Evolutionary conservation across 2,329 filamentous ascomycete species (phyloP).

Genomic region (Botryosphaeria agaves): DNA sequence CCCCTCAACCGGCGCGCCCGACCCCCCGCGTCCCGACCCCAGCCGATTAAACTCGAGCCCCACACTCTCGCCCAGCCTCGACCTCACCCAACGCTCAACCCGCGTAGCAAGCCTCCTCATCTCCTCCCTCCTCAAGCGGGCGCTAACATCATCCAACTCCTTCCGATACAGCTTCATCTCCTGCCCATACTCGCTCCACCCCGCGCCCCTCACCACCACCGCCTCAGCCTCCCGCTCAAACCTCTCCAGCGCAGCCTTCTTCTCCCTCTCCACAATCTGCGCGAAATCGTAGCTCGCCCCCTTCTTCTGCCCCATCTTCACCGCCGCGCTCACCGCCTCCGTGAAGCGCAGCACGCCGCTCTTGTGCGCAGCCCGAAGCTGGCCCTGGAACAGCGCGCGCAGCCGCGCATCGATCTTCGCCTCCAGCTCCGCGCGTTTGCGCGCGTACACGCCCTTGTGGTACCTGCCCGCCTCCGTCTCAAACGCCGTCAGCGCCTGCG

Average conservation of each 20-base stretch:
- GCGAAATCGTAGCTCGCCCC: constrained; percentile 87
- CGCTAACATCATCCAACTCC: constrained; percentile 78
- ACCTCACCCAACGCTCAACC: constrained; percentile 86
- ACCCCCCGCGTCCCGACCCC: constrained; percentile 69
- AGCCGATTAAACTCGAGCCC: constrained; percentile 93
- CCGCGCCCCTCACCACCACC: constrained; percentile 57
- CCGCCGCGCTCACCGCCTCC: constrained; percentile 68
- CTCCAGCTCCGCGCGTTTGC: constrained; percentile 74
- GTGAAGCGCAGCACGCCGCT: constrained; percentile 68
- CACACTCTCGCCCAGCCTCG: constrained; percentile 69
- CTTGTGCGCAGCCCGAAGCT: constrained; percentile 79
- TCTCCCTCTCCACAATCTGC: constrained; percentile 75
- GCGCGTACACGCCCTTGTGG: constrained; percentile 84
- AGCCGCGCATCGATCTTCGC: constrained; percentile 74
- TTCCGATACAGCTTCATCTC: constrained; percentile 70
- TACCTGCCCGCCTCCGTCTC: constrained; percentile 84
- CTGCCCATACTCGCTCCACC: constrained; percentile 77
- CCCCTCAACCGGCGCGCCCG: constrained; percentile 61
- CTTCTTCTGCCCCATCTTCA: constrained; percentile 86
- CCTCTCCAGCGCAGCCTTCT: constrained; percentile 52
- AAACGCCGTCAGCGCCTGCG: constrained; percentile 64
- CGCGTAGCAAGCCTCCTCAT: constrained; percentile 84
- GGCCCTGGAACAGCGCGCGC: constrained; percentile 76
- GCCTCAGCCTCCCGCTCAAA: constrained; percentile 64
- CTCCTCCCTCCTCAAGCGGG: constrained; percentile 76